Percentiles rank a stretch among this genome's conserved stretches.
phyloP scores from a whole-genome alignment of 108 stramenopile genomes.

The Fistulifera solaris region DNA sequence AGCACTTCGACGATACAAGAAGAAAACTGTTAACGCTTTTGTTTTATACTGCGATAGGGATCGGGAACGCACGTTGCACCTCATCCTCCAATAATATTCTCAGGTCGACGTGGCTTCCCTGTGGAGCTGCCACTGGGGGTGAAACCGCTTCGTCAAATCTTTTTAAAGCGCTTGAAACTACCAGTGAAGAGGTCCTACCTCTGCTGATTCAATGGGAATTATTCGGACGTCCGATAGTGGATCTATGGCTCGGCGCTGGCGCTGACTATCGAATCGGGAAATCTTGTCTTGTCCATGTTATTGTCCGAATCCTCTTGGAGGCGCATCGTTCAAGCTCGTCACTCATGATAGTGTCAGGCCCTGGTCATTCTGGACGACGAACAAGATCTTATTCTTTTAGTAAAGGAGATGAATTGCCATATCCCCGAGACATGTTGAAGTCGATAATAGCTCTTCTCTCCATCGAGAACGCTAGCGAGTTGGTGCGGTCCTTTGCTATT shows the following conservation, averaged over 20 bases:
- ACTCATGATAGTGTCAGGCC: conserved; percentile 64
- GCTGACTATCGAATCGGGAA: background rate
- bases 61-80: too few relatives aligned
- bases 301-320: conserved; percentile 64
- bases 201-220: conserved; percentile 43
- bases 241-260: background rate
- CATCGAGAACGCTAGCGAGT: background rate
- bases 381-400: conserved; percentile 72
- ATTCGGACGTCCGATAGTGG: conserved; percentile 45
- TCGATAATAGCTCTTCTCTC: conserved; percentile 35
- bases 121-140: conserved; percentile 13
- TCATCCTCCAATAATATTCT: too few relatives aligned
- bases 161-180: conserved; percentile 45
- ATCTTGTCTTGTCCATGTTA: conserved; percentile 16
- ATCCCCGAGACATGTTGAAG: conserved; percentile 55
- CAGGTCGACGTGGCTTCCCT: too few relatives aligned
- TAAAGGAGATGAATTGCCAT: conserved; percentile 41
- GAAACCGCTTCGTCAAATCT: conserved; percentile 31
- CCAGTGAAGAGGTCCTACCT: conserved; percentile 62
- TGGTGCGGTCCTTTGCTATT: background rate
- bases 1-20: too few relatives aligned
- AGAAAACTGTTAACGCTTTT: conserved; percentile 1
- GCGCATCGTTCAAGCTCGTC: conserved; percentile 28
- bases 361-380: conserved; percentile 50
- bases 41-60: background rate